These are phyloP conservation scores for Ceratocystis destructans DNA, from an alignment of 2,329 filamentous ascomycete species.

Conservation along the genomic window DNA sequence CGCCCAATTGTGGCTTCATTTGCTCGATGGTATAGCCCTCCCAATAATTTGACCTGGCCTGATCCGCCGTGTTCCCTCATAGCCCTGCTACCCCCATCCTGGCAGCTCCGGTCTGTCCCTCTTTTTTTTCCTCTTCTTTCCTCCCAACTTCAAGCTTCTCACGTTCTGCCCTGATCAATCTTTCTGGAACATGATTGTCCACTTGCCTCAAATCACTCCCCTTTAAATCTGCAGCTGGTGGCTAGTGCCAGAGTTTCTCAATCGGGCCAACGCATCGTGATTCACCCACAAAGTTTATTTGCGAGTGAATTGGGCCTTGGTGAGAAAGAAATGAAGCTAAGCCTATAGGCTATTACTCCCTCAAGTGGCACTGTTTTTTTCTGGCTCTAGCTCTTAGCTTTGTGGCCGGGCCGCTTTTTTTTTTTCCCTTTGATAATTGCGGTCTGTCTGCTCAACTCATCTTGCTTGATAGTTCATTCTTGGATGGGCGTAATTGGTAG, in stretches of 20 bases:
- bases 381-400: conserved; percentile 4
- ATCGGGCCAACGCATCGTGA: conserved; percentile 6
- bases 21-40: not conserved
- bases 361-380: not conserved
- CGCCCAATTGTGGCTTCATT: not conserved
- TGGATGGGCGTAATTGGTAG: conserved; percentile 1
- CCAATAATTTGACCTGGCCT: not conserved
- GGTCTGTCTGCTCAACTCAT: not conserved
- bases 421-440: not conserved
- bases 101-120: conserved; percentile 7
- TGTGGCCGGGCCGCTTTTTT: not conserved
- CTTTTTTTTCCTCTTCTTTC: not conserved
- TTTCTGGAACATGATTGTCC: conserved; percentile 8
- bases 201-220: conserved; percentile 1
- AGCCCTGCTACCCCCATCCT: conserved; percentile 4
- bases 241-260: conserved; percentile 3
- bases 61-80: not conserved
- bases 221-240: conserved; percentile 7
- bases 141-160: conserved; percentile 6
- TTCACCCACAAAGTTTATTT: conserved; percentile 7
- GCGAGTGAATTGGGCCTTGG: not conserved
- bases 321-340: not conserved
- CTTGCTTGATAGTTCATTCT: not conserved
- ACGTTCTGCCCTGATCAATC: conserved; percentile 4
- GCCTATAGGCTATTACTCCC: not conserved